These are phyloP conservation scores for Candida oleophila DNA, from an alignment of 805 yeast genomes.

Conservation along the genomic window DNA sequence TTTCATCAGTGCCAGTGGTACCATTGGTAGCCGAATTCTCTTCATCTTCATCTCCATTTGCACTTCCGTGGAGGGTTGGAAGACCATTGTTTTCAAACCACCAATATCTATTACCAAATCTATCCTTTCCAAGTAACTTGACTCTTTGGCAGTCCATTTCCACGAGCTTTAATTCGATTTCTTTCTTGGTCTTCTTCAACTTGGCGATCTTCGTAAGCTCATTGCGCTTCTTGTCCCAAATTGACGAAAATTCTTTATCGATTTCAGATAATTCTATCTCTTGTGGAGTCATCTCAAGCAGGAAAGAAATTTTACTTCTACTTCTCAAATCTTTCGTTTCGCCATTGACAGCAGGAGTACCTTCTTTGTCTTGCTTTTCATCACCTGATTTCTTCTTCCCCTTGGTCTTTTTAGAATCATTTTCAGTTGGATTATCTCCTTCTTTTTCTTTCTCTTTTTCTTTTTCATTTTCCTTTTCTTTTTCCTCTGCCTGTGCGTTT, in stretches of 20 bases:
- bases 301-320: conserved; percentile 24
- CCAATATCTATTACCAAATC: conserved; percentile 87
- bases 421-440: conserved; percentile 12
- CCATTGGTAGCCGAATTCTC: conserved; percentile 24
- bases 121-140: conserved; percentile 74
- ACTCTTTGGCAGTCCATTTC: conserved; percentile 79
- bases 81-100: conserved; percentile 91
- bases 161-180: conserved; percentile 58
- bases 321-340: conserved; percentile 13
- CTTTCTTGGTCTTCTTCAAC: conserved; percentile 46
- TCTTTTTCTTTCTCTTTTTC: conserved; percentile 22
- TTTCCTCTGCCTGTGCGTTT: conserved; percentile 2
- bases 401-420: conserved; percentile 13
- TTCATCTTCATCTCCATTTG: conserved; percentile 40
- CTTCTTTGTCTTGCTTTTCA: conserved; percentile 5
- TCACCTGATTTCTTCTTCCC: conserved; percentile 10
- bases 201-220: conserved; percentile 42
- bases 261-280: conserved; percentile 38
- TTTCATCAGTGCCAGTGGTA: conserved; percentile 20
- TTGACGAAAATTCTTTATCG: conserved; percentile 42
- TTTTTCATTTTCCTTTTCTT: conserved; percentile 24
- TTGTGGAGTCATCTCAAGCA: conserved; percentile 39
- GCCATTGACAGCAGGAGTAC: conserved; percentile 5
- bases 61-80: conserved; percentile 46
- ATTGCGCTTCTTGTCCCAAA: conserved; percentile 47